Conservation (phyloP, 352 stramenopile species). For the Phytophthora syringae region DNA sequence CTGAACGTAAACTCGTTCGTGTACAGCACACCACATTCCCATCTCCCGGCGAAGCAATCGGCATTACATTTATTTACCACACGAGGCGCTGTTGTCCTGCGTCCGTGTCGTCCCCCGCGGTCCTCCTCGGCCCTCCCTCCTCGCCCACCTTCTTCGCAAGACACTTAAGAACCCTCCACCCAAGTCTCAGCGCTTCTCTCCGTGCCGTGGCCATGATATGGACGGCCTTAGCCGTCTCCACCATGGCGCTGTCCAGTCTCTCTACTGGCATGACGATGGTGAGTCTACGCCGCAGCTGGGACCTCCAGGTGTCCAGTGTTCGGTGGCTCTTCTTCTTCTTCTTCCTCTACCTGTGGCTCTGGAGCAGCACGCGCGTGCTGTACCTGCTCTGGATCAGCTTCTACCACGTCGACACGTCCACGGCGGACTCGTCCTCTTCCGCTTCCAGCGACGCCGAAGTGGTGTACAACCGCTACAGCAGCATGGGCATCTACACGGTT, state of each 20-base stretch:
- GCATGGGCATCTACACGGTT: conserved; percentile 50
- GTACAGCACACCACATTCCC: conserved; percentile 15
- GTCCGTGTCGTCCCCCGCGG: not conserved
- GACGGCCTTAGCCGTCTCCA: conserved; percentile 39
- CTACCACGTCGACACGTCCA: conserved; percentile 32
- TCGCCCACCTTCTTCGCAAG: not conserved
- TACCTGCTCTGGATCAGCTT: conserved; percentile 53
- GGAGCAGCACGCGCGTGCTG: conserved; percentile 42
- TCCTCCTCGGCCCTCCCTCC: not conserved
- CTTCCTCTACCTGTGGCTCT: conserved; percentile 56
- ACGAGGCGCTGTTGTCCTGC: conserved; percentile 1
- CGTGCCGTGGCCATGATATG: conserved; percentile 38
- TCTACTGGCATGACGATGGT: conserved; percentile 51
- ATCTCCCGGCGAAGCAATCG: conserved; percentile 13
- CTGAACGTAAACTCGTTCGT: conserved; percentile 10
- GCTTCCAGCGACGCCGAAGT: conserved; percentile 28
- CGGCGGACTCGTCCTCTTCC: conserved; percentile 26
- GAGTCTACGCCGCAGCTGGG: conserved; percentile 49
- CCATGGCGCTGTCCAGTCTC: conserved; percentile 44
- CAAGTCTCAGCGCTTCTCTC: conserved; percentile 21
- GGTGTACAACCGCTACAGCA: conserved; percentile 45
- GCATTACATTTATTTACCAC: conserved; percentile 25
- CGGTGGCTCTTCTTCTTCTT: conserved; percentile 72
- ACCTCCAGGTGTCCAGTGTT: conserved; percentile 58
- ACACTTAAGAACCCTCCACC: conserved; percentile 5